Base-by-base conservation (phyloP, 1,284 basidiomycete species). In the Leccinum olivaceoglutinosum region DNA sequence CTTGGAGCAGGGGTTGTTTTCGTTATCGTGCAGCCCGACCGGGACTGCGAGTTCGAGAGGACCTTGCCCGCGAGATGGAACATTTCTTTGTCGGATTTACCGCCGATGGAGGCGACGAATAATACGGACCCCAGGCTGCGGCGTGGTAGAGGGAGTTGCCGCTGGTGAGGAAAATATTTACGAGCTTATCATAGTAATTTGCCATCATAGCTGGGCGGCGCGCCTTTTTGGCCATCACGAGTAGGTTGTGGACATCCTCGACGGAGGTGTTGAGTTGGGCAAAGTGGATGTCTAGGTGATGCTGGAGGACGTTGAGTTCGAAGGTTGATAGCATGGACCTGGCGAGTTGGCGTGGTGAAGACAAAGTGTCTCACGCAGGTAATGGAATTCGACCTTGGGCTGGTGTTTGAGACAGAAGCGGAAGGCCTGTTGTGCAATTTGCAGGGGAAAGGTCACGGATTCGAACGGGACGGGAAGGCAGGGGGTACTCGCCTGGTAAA, bases 121-220 rank as follows among this genome's bases (percentile, higher is more conserved):
- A 89, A 77, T 96, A 98, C 63, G 92, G 84, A 63, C 91, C 89
- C 94, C 95, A 98, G 0, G 96, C 94, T 21, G 96, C 95, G 62
- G 96, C 96, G 75, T 99, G 96, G 80, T 96, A 99, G 49, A 99
- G 82, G 14, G 93, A 88, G 75, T 96, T 96, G 5, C 92, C 93
- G 68, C 93, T 96, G 78, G 93, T 12, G 96, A 96, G 0, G 78
- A 99, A 99, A 71, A 99, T 98, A 71, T 92, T 90, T 57, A 95
- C 94, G 67, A 98, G 87, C 80, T 99, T 98, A 77, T 98, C 96
- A 79, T 98, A 99, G 80, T 98, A 99, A 76, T 94, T 95, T 65
- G 95, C 95, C 96, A 99, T 98, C 94, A 99, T 98, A 8, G 89
- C 84, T 0, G 94, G 93, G 53, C 92, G 88, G 6, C 94, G 93